Conservation (phyloP, 2,329 filamentous ascomycete genomes). For the Didymella keratinophila region DNA sequence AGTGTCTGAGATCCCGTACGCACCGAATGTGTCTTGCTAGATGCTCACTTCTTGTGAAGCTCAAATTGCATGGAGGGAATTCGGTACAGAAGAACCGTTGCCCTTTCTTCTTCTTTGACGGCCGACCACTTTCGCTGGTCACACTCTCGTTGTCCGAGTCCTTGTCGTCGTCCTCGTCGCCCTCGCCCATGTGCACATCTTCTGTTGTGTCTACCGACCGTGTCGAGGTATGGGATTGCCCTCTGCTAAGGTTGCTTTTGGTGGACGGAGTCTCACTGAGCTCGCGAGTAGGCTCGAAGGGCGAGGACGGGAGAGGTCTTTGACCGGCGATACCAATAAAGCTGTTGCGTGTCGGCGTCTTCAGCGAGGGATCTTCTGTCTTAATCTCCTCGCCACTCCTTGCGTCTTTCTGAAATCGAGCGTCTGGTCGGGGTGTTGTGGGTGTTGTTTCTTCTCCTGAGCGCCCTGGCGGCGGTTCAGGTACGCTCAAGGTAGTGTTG, state of each 20-base stretch:
- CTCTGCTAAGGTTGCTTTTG: slow-evolving; percentile 57
- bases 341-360: slow-evolving; percentile 69
- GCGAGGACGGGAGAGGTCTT: slow-evolving; percentile 55
- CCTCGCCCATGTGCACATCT: slow-evolving; percentile 80
- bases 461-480: slow-evolving; percentile 52
- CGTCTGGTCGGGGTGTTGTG: slow-evolving; percentile 62
- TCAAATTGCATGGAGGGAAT: slow-evolving; percentile 90
- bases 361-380: slow-evolving; percentile 55
- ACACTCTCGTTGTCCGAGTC: slow-evolving; percentile 61
- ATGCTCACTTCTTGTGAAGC: slow-evolving; percentile 96
- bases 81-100: slow-evolving; percentile 97
- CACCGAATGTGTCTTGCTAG: slow-evolving; percentile 92
- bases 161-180: slow-evolving; percentile 71
- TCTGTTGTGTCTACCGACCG: slow-evolving; percentile 69
- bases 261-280: slow-evolving; percentile 51
- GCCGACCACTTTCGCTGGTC: slow-evolving; percentile 69
- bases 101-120: slow-evolving; percentile 93
- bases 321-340: slow-evolving; percentile 59
- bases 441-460: slow-evolving; percentile 63
- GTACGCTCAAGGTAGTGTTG: slow-evolving; percentile 62
- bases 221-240: slow-evolving; percentile 67
- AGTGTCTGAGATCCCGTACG: slow-evolving; percentile 29
- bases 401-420: slow-evolving; percentile 52
- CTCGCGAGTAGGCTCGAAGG: slow-evolving; percentile 55
- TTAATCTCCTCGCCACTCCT: slow-evolving; percentile 44